Evolutionary conservation across 2,329 filamentous ascomycete species (phyloP).

Genomic region (Plenodomus tracheiphilus): DNA sequence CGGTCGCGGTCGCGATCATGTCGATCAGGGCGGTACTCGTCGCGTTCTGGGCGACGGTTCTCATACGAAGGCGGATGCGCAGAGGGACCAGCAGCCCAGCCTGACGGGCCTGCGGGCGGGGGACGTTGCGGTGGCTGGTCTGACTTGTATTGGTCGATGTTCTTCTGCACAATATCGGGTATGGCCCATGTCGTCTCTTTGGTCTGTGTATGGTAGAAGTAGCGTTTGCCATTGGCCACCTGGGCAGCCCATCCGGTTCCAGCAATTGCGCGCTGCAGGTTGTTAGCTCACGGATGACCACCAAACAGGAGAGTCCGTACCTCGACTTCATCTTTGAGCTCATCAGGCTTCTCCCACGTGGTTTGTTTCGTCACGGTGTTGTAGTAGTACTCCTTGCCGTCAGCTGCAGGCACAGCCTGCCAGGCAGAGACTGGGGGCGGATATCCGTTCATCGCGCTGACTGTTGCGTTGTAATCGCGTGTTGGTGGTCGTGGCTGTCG

Average conservation of each 20-base stretch:
- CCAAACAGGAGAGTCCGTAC: conserved; percentile 50
- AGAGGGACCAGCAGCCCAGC: conserved; percentile 63
- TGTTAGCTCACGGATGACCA: conserved; percentile 11
- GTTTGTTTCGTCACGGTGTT: conserved; percentile 84
- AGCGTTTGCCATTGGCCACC: conserved; percentile 79
- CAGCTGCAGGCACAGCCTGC: conserved; percentile 79
- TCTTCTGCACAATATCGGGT: conserved; percentile 71
- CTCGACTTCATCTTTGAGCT: conserved; percentile 82
- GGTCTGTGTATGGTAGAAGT: conserved; percentile 91
- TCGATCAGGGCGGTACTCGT: conserved; percentile 34
- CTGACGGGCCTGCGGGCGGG: conserved; percentile 45
- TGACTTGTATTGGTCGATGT: conserved; percentile 73
- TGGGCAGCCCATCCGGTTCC: conserved; percentile 90
- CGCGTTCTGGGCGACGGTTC: conserved; percentile 34
- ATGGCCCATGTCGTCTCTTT: conserved; percentile 95
- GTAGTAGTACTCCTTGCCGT: conserved; percentile 90
- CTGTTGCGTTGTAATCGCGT: conserved; percentile 3
- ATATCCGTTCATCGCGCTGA: conserved; percentile 61
- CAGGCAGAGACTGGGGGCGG: conserved; percentile 57
- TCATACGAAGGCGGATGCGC: conserved; percentile 46
- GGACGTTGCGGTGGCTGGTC: conserved; percentile 49
- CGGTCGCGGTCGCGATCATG: conserved; percentile 51
- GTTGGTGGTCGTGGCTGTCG: neutral
- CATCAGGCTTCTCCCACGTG: conserved; percentile 92
- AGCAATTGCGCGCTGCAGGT: conserved; percentile 71